Conservation (phyloP, 164 flowering plant species). For the Echeveria elegans region DNA sequence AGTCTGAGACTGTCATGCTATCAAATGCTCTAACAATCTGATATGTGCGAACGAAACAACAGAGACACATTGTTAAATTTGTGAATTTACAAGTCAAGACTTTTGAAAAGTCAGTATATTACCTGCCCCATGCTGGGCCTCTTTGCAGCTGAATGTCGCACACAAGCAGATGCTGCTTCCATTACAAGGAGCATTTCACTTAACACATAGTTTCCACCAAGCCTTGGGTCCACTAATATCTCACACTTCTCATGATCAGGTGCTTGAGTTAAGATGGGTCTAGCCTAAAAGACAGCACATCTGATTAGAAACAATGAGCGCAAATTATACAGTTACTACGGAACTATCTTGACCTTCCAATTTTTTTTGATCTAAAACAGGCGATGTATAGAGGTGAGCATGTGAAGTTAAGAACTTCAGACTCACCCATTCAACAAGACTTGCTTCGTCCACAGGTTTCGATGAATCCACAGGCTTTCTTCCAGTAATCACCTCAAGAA, state of each 20-base stretch:
- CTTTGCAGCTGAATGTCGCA: slow-evolving; percentile 72
- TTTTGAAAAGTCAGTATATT: background rate
- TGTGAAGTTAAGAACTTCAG: background rate
- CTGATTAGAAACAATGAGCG: background rate
- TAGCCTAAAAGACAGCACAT: slow-evolving; percentile 43
- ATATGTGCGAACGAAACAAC: too few species aligned
- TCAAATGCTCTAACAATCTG: slow-evolving; percentile 5
- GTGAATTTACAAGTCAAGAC: background rate
- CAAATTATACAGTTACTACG: background rate
- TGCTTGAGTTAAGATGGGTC: slow-evolving; percentile 66
- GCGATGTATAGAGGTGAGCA: too few species aligned
- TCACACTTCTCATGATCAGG: slow-evolving; percentile 42
- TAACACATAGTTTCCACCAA: slow-evolving; percentile 45
- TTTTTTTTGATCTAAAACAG: background rate
- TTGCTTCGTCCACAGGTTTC: slow-evolving; percentile 68
- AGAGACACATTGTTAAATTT: background rate
- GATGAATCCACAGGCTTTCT: slow-evolving; percentile 74
- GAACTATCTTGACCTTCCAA: background rate
- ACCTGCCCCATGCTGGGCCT: slow-evolving; percentile 92
- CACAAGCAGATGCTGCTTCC: slow-evolving; percentile 79
- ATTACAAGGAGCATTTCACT: slow-evolving; percentile 66
- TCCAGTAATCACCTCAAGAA: slow-evolving; percentile 71
- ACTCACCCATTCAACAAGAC: slow-evolving; percentile 76
- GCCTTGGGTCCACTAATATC: slow-evolving; percentile 60
- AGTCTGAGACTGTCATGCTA: slow-evolving; percentile 5